Evolutionary conservation across 306 rosid genomes (phyloP), one percentile per base, ranked within the genome.

Genomic region (Albizia julibrissin): DNA sequence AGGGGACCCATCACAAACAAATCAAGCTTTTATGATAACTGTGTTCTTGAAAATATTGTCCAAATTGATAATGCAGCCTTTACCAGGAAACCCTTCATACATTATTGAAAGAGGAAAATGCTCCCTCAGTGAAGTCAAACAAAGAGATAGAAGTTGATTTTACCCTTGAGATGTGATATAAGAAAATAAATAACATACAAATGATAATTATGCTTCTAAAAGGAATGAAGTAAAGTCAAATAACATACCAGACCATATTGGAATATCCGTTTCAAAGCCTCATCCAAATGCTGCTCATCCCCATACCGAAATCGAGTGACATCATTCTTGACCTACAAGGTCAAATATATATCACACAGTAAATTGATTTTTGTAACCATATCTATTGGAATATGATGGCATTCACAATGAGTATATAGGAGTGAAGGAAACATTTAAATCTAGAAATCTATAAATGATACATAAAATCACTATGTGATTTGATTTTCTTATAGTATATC

Each of bases 201-300:
- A 78, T 46, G 31, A 50, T 24, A 54, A 67, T 10, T 21, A 67
- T 50, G 64, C 54, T 78, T 34, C 56, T 46, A 78, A 37, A 79
- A 64, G 15, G 75, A 74, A 77, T 39, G 69, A 69, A 52, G 4
- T 47, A 49, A 40, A 70, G 26, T 69, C n/a, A 73, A 56, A 72
- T 82, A 75, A 86, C 88, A 70, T 86, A 95, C 99, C 85, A 49
- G 97, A 74, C 98, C 99, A 83, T 92, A 95, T 79, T 93, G 99
- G 86, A 95, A 92, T 84, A 95, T 95, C 84, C 98, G 87, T 85
- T 92, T 89, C 88, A 95, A 85, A 58, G 98, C 98, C 85, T 95
- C 99, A 0, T 93, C 99, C 93, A 95, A 87, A 85, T 95, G 99
- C 79, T 95, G 99, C 75, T 93, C 99, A 87, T 95, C 99, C 79